Percentiles rank a stretch among this genome's conserved stretches.
Conservation (phyloP, 345 rosid species). For the Mercurialis annua region DNA sequence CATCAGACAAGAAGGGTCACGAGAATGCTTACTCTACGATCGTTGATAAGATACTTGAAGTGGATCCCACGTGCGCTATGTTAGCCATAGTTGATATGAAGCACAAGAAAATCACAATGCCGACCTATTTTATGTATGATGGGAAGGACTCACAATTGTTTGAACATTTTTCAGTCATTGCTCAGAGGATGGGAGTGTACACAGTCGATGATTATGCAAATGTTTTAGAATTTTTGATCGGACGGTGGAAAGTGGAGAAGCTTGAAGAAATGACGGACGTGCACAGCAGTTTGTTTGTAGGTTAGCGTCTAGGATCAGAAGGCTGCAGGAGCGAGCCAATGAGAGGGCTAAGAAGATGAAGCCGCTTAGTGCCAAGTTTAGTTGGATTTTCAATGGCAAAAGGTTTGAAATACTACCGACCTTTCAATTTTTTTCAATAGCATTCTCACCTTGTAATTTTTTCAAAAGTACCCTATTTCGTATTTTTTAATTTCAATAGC, state of each 20-base stretch:
- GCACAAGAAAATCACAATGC: constrained; percentile 67
- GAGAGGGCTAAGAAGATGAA: constrained; percentile 48
- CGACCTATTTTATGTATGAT: constrained; percentile 65
- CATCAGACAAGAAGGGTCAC: constrained; percentile 72
- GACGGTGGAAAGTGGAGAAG: constrained; percentile 63
- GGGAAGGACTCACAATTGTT: constrained; percentile 53
- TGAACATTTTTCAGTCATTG: constrained; percentile 57
- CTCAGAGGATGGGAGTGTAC: constrained; percentile 64
- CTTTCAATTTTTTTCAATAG: no score
- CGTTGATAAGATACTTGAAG: constrained; percentile 57
- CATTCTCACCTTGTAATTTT: no score
- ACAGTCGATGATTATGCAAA: constrained; percentile 67
- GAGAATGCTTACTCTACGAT: constrained; percentile 54
- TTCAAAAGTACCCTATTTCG: no score
- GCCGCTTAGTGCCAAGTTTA: constrained; percentile 40
- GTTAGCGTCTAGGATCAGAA: constrained; percentile 53
- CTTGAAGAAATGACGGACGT: constrained; percentile 48
- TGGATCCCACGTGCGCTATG: constrained; percentile 52
- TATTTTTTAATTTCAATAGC: no score
- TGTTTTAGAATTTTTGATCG: constrained; percentile 54
- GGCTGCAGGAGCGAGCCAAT: constrained; percentile 57
- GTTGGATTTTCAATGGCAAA: constrained; percentile 68
- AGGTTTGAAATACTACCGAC: no score
- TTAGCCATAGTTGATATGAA: constrained; percentile 53
- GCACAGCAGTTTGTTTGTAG: constrained; percentile 59